These are phyloP conservation scores for Didymella pinodella DNA, from an alignment of 2,329 filamentous ascomycete species.

Conservation along the genomic window DNA sequence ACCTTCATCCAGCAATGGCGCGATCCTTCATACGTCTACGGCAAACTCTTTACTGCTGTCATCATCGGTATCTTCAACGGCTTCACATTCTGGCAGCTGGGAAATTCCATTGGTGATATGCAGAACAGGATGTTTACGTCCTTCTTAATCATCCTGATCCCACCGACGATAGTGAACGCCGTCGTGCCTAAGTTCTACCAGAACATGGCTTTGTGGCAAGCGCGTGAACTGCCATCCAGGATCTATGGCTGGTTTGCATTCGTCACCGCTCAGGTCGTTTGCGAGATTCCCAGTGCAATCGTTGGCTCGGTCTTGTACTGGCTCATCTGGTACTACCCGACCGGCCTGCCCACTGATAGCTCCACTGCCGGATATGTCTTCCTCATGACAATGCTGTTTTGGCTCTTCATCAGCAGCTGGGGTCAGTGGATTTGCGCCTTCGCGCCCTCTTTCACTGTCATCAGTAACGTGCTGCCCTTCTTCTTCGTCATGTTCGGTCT, in stretches of 20 bases:
- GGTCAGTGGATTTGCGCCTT: slow-evolving; percentile 88
- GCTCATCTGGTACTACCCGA: slow-evolving; percentile 78
- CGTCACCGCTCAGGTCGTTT: slow-evolving; percentile 73
- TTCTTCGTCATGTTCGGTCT: slow-evolving; percentile 80
- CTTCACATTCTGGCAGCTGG: slow-evolving; percentile 78
- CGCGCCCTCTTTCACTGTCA: slow-evolving; percentile 79
- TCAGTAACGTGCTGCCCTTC: slow-evolving; percentile 76
- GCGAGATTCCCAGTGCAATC: slow-evolving; percentile 75
- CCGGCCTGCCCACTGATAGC: slow-evolving; percentile 72
- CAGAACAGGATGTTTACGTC: slow-evolving; percentile 80
- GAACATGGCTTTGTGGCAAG: slow-evolving; percentile 76
- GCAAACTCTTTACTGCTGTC: slow-evolving; percentile 75
- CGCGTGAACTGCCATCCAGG: slow-evolving; percentile 74
- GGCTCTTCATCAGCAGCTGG: slow-evolving; percentile 77
- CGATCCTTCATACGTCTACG: slow-evolving; percentile 77
- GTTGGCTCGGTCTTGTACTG: slow-evolving; percentile 73
- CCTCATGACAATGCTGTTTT: slow-evolving; percentile 80
- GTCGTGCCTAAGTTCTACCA: slow-evolving; percentile 80
- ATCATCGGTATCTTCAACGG: slow-evolving; percentile 80
- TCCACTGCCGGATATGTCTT: slow-evolving; percentile 76
- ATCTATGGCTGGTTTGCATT: slow-evolving; percentile 84
- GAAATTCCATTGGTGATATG: slow-evolving; percentile 71
- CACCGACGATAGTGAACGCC: slow-evolving; percentile 75
- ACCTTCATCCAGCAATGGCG: slow-evolving; percentile 79
- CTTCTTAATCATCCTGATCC: slow-evolving; percentile 67